Evolutionary conservation across 1,284 basidiomycete species (phyloP).

Genomic region (Microbotryum silenes-acaulis): DNA sequence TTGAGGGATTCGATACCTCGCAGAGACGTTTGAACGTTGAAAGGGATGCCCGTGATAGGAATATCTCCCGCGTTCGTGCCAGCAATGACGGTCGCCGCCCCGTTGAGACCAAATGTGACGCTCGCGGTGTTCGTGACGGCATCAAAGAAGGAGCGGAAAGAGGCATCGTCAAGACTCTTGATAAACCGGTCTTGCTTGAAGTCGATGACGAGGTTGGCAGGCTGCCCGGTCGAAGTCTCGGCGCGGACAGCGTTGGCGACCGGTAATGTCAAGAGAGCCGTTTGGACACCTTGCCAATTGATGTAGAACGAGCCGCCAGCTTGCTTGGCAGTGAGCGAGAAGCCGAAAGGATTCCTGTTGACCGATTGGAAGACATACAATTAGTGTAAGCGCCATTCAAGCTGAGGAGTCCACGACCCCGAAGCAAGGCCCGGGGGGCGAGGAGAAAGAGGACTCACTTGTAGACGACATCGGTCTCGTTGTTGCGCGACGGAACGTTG

Average conservation of each 20-base stretch:
- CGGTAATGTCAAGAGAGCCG: conserved; percentile 15
- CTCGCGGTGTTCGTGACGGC: conserved; percentile 19
- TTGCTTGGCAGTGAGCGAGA: conserved; percentile 46
- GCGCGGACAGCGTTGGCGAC: conserved; percentile 19
- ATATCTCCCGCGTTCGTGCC: conserved; percentile 60
- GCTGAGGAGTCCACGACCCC: neutral
- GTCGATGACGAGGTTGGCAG: conserved; percentile 22
- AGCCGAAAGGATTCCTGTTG: conserved; percentile 70
- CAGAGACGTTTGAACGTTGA: conserved; percentile 57
- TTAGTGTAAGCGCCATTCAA: no score
- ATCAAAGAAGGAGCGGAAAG: conserved; percentile 21
- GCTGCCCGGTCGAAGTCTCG: conserved; percentile 21
- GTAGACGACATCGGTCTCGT: conserved; percentile 51
- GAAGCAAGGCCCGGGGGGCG: neutral
- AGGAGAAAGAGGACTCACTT: neutral
- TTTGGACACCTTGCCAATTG: conserved; percentile 21
- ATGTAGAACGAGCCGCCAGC: conserved; percentile 24
- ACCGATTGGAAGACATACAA: neutral
- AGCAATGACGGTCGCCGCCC: conserved; percentile 47
- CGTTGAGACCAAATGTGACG: conserved; percentile 19
- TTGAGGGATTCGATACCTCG: conserved; percentile 61
- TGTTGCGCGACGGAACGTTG: conserved; percentile 54
- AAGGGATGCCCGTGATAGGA: conserved; percentile 59
- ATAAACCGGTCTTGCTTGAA: conserved; percentile 12
- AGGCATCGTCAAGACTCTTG: conserved; percentile 14